Evolutionary conservation across 1,284 basidiomycete genomes (phyloP).

Genomic region (Pascua guehoae): DNA sequence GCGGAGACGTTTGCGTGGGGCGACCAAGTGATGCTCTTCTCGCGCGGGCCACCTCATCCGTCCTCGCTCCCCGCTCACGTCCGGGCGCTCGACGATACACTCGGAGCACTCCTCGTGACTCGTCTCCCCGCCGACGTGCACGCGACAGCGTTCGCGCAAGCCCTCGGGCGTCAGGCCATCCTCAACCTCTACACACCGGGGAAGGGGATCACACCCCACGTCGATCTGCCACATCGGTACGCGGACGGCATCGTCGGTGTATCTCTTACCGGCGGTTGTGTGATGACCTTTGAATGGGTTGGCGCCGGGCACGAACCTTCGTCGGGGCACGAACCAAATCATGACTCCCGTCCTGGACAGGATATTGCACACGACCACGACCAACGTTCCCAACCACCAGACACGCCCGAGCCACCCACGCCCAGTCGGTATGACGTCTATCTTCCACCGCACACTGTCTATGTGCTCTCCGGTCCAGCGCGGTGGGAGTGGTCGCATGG

Average conservation of each 20-base stretch:
- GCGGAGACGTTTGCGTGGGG: slow-evolving; percentile 42
- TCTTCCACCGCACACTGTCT: slow-evolving; percentile 46
- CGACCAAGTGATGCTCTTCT: slow-evolving; percentile 50
- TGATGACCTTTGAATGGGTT: slow-evolving; percentile 29
- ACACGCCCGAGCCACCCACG: background rate
- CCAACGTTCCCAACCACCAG: background rate
- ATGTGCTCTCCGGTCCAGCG: slow-evolving; percentile 46
- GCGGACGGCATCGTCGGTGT: slow-evolving; percentile 48
- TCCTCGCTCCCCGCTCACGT: slow-evolving; percentile 27
- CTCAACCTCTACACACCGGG: slow-evolving; percentile 52
- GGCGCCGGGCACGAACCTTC: background rate
- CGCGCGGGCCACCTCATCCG: slow-evolving; percentile 3
- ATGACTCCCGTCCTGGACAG: background rate
- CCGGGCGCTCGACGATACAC: slow-evolving; percentile 9
- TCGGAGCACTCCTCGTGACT: slow-evolving; percentile 16
- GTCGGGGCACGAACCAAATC: background rate
- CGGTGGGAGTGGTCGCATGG: slow-evolving; percentile 53
- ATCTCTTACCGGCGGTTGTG: slow-evolving; percentile 39
- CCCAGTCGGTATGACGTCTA: slow-evolving; percentile 34
- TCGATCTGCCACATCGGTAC: slow-evolving; percentile 51
- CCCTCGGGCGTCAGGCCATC: slow-evolving; percentile 45
- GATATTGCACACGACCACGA: background rate
- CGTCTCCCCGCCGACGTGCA: slow-evolving; percentile 6
- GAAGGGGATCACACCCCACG: slow-evolving; percentile 50
- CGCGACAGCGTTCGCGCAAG: slow-evolving; percentile 25